phyloP scores from a whole-genome alignment of 2,329 filamentous ascomycete species.

The Helminthosporium solani region DNA sequence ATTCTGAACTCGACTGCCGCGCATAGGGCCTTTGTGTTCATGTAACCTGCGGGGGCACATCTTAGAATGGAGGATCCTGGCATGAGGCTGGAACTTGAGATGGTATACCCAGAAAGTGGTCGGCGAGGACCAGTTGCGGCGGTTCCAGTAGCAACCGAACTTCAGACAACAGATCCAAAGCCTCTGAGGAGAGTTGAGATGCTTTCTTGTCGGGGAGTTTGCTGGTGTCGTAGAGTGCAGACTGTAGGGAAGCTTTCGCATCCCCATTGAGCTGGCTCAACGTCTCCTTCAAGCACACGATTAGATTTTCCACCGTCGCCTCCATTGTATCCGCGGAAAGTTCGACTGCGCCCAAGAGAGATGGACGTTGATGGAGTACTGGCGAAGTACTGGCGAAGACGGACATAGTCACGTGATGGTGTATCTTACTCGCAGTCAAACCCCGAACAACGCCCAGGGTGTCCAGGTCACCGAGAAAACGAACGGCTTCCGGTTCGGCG shows the following conservation, averaged over 20 bases:
- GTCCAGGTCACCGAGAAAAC: neutral
- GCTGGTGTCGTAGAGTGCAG: constrained; percentile 4
- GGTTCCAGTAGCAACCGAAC: constrained; percentile 21
- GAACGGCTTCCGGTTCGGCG: neutral
- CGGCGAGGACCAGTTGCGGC: constrained; percentile 23
- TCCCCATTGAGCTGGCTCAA: constrained; percentile 1
- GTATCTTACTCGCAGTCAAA: neutral
- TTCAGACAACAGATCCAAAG: constrained; percentile 12
- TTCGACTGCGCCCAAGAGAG: neutral
- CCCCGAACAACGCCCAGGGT: neutral
- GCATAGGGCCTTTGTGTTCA: constrained; percentile 31
- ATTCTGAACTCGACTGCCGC: constrained; percentile 34
- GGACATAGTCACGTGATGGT: neutral
- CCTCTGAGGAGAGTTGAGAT: constrained; percentile 9
- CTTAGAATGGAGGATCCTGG: too few relatives aligned
- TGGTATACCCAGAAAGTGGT: constrained; percentile 25
- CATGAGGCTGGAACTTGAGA: neutral
- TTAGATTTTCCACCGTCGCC: constrained; percentile 1
- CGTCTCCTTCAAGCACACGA: neutral
- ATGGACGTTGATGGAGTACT: too few relatives aligned
- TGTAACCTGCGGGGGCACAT: too few relatives aligned
- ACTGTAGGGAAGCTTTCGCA: too few relatives aligned
- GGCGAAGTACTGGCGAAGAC: too few relatives aligned
- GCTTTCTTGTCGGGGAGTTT: constrained; percentile 4
- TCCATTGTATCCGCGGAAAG: constrained; percentile 8